phyloP scores from a whole-genome alignment of 352 stramenopile species.

The Pythium sp. region DNA sequence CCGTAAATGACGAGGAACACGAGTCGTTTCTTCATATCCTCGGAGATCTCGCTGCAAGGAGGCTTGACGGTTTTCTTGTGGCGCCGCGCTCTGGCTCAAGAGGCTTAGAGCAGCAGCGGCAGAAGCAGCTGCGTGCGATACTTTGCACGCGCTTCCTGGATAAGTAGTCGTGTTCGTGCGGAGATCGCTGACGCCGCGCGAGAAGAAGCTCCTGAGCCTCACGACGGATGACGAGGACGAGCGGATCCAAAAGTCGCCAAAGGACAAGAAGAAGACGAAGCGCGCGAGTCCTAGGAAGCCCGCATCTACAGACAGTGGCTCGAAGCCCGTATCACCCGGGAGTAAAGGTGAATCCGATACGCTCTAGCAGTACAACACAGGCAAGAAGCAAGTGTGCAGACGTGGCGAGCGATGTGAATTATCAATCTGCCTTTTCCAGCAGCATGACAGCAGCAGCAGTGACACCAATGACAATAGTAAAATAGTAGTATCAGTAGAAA shows the following conservation, averaged over 20 bases:
- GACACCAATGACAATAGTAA: background rate
- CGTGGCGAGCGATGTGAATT: background rate
- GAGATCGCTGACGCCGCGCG: conserved; percentile 16
- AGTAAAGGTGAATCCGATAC: background rate
- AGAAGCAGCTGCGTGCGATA: background rate
- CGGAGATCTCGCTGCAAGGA: too few relatives aligned
- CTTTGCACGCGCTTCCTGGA: background rate
- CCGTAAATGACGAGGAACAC: too few relatives aligned
- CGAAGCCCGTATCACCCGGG: background rate
- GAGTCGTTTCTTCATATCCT: too few relatives aligned
- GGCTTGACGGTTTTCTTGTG: background rate
- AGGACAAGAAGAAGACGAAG: background rate
- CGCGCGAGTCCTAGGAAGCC: background rate
- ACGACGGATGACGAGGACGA: background rate
- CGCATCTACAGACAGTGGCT: background rate
- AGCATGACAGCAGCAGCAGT: background rate
- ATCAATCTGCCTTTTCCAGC: background rate
- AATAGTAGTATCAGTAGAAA: conserved; percentile 2
- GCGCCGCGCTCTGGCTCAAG: conserved; percentile 18
- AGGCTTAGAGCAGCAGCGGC: conserved; percentile 5
- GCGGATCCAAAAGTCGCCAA: background rate
- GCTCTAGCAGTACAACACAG: background rate
- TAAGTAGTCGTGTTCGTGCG: background rate
- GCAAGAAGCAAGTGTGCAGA: too few relatives aligned
- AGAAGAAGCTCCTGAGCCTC: conserved; percentile 24